A percentile compares a stretch with the other conserved stretches of the same genome.
Conservation (phyloP, 2,329 filamentous ascomycete genomes). For the Pseudogymnoascus sp. region DNA sequence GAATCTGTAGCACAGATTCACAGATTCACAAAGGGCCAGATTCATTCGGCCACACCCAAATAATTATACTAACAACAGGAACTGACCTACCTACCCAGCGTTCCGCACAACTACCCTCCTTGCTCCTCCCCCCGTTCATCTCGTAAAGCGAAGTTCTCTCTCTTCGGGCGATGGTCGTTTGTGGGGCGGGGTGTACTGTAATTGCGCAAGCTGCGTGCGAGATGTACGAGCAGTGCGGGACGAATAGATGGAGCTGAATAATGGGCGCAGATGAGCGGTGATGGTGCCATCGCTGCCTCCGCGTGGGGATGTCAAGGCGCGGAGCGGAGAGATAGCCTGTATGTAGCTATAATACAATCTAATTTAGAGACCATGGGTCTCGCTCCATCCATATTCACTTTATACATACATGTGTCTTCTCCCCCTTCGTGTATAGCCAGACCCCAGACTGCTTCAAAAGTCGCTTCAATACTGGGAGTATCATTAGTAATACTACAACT, state of each 20-base stretch:
- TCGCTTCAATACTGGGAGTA: not conserved
- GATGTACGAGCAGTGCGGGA: not conserved
- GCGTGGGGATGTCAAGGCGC: not conserved
- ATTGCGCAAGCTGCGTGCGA: not conserved
- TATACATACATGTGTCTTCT: not conserved
- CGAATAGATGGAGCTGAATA: not conserved
- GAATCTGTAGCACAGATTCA: not conserved
- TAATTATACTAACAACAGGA: slow-evolving; percentile 1
- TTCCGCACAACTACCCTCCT: not conserved
- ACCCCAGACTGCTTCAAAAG: not conserved
- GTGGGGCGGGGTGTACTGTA: not conserved
- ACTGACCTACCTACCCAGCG: not conserved
- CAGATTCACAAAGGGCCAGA: not conserved
- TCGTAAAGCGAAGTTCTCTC: slow-evolving; percentile 4
- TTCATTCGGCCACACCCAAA: not conserved
- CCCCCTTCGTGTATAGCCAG: not conserved
- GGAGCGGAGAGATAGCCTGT: not conserved
- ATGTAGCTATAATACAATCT: slow-evolving; percentile 6
- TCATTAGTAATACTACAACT: not conserved
- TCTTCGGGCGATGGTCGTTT: not conserved
- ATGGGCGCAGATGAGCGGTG: not conserved
- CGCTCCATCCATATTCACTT: not conserved
- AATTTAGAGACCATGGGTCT: slow-evolving; percentile 4
- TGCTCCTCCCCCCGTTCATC: not conserved
- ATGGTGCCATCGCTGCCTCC: not conserved